phyloP scores from a whole-genome alignment of 2,329 filamentous ascomycete genomes.

The Talaromyces islandicus region DNA sequence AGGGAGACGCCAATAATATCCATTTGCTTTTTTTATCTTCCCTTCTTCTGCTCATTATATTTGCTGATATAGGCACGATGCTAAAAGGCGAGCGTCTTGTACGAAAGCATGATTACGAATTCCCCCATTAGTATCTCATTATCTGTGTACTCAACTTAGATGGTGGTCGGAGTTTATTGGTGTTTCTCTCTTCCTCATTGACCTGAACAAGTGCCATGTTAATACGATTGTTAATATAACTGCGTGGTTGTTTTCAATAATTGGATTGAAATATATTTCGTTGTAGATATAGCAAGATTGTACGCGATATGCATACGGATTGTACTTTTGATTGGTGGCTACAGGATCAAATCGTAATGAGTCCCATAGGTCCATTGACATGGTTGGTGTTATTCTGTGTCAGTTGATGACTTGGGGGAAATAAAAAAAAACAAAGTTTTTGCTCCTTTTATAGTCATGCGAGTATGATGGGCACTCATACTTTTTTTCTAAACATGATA shows the following conservation, averaged over 20 bases:
- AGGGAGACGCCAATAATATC: conserved; percentile 20
- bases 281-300: neutral
- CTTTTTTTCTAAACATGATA: neutral
- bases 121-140: neutral
- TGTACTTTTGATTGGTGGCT: neutral
- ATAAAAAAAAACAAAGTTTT: neutral
- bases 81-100: neutral
- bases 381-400: neutral
- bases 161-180: neutral
- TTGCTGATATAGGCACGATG: neutral
- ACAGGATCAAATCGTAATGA: neutral
- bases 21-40: neutral
- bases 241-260: neutral
- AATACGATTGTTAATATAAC: neutral
- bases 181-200: neutral
- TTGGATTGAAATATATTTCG: neutral
- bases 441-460: neutral
- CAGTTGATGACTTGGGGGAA: neutral
- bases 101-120: neutral
- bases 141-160: neutral
- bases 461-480: neutral
- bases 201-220: neutral
- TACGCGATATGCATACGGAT: neutral
- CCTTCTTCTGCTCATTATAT: neutral
- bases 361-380: neutral